A percentile compares a stretch with the other conserved stretches of the same genome.
Conservation (phyloP, 1,139 yeast genomes). For the Taiozyma sp. region DNA sequence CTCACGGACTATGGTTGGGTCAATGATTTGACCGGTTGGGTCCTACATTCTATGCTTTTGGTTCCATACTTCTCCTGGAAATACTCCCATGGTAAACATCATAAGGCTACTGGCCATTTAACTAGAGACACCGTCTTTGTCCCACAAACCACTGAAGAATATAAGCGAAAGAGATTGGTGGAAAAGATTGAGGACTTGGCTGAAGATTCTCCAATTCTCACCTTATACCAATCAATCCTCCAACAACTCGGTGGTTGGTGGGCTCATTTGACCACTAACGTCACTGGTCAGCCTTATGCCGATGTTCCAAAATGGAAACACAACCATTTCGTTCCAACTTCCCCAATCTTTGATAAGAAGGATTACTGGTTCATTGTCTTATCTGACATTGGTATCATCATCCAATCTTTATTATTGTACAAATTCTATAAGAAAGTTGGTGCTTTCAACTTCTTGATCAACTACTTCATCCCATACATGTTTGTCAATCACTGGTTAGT, state of each 20-base stretch:
- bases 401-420: slow-evolving; percentile 52
- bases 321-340: slow-evolving; percentile 66
- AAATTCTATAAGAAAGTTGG: slow-evolving; percentile 64
- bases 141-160: slow-evolving; percentile 61
- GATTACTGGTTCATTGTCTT: slow-evolving; percentile 68
- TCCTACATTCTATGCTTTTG: slow-evolving; percentile 68
- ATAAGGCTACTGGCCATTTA: slow-evolving; percentile 82
- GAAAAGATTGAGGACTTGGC: slow-evolving; percentile 50
- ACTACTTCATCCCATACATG: slow-evolving; percentile 75
- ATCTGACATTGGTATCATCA: slow-evolving; percentile 66
- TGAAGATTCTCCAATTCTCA: slow-evolving; percentile 71
- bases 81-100: slow-evolving; percentile 78
- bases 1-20: slow-evolving; percentile 66
- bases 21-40: slow-evolving; percentile 80
- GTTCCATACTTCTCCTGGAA: slow-evolving; percentile 91
- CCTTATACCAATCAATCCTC: slow-evolving; percentile 48
- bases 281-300: slow-evolving; percentile 69
- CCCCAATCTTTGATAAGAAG: slow-evolving; percentile 68
- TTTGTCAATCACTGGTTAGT: slow-evolving; percentile 91
- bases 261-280: slow-evolving; percentile 61
- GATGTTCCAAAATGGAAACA: slow-evolving; percentile 45
- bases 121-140: slow-evolving; percentile 80
- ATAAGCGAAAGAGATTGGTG: slow-evolving; percentile 34
- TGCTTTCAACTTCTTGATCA: slow-evolving; percentile 54
- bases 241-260: slow-evolving; percentile 82